These are phyloP conservation scores for Sordariomycetes sp. DNA, from an alignment of 2,329 filamentous ascomycete species.

Conservation along the genomic window DNA sequence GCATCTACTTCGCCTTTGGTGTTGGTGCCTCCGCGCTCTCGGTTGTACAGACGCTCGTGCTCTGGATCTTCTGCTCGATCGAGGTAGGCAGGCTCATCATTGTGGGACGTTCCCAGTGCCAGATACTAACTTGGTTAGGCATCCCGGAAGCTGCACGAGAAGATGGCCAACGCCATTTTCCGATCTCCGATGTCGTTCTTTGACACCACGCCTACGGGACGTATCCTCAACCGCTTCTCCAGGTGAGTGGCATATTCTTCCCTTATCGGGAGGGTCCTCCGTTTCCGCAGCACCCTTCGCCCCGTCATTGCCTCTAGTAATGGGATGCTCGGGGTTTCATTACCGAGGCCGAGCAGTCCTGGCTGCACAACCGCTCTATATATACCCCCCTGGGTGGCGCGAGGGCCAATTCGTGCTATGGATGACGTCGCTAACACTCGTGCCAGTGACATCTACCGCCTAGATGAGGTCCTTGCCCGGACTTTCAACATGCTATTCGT, in stretches of 20 bases:
- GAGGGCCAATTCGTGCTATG: neutral
- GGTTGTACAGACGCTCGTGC: constrained; percentile 81
- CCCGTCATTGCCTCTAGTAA: neutral
- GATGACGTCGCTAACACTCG: neutral
- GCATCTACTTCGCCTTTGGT: constrained; percentile 91
- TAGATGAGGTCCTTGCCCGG: constrained; percentile 88
- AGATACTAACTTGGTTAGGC: constrained; percentile 39
- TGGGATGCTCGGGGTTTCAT: neutral
- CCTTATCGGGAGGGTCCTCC: neutral
- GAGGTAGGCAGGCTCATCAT: constrained; percentile 49
- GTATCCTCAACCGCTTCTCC: constrained; percentile 93
- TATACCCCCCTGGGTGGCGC: neutral
- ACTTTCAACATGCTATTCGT: constrained; percentile 96
- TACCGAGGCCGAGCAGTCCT: neutral
- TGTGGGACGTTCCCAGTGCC: neutral
- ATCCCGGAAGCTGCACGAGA: constrained; percentile 89
- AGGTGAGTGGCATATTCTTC: constrained; percentile 43
- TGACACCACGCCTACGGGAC: constrained; percentile 90
- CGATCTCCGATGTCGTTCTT: constrained; percentile 98
- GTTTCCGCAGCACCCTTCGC: neutral
- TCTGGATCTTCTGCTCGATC: constrained; percentile 99
- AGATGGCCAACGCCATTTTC: constrained; percentile 97
- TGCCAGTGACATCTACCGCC: constrained; percentile 60
- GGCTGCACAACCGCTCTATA: neutral
- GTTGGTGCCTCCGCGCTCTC: constrained; percentile 77